phyloP scores from a whole-genome alignment of 1,139 yeast genomes.

The Candida buenavistaensis region DNA sequence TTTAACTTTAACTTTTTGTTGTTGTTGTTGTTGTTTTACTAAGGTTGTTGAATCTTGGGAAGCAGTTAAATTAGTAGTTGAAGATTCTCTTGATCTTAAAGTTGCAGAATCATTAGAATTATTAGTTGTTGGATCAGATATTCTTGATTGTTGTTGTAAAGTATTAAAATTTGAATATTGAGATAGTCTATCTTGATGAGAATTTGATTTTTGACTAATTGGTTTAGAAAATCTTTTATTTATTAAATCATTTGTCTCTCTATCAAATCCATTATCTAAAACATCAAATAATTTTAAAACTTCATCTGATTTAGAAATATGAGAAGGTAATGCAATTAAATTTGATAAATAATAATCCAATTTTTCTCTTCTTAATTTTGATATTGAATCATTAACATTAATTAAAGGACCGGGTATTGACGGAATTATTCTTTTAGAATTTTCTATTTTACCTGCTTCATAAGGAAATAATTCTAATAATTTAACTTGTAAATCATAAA shows the following conservation, averaged over 20 bases:
- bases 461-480: slow-evolving; percentile 82
- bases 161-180: slow-evolving; percentile 33
- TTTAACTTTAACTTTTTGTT: slow-evolving; percentile 62
- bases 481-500: slow-evolving; percentile 88
- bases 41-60: slow-evolving; percentile 7
- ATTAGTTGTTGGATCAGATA: slow-evolving; percentile 21
- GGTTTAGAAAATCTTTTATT: slow-evolving; percentile 36
- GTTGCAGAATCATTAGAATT: slow-evolving; percentile 27
- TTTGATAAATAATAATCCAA: slow-evolving; percentile 80
- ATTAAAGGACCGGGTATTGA: slow-evolving; percentile 96
- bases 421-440: slow-evolving; percentile 74
- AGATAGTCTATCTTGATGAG: slow-evolving; percentile 44
- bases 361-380: slow-evolving; percentile 81
- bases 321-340: slow-evolving; percentile 70
- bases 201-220: slow-evolving; percentile 41
- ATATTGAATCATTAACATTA: slow-evolving; percentile 85
- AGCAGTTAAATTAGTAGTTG: slow-evolving; percentile 9
- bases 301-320: slow-evolving; percentile 69
- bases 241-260: slow-evolving; percentile 12
- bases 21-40: slow-evolving; percentile 7
- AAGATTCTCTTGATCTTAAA: slow-evolving; percentile 15
- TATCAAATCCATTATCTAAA: slow-evolving; percentile 61
- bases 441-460: slow-evolving; percentile 89
- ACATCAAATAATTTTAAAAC: slow-evolving; percentile 73
- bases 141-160: slow-evolving; percentile 12